phyloP scores from a whole-genome alignment of 805 yeast genomes.

The Candida silvatica region DNA sequence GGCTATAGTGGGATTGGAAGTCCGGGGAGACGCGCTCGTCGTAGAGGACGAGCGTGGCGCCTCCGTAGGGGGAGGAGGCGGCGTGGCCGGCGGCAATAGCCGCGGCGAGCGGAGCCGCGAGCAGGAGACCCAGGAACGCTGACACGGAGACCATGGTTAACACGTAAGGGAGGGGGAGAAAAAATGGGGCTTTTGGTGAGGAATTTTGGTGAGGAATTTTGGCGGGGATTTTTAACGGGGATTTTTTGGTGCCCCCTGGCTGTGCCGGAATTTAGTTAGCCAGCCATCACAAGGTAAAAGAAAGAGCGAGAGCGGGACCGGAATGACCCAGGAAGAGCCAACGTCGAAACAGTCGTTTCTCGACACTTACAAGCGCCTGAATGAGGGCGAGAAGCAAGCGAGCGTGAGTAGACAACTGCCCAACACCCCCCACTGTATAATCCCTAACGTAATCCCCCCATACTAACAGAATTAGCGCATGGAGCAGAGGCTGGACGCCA shows the following conservation, averaged over 20 bases:
- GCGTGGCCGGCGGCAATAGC: conserved; percentile 4
- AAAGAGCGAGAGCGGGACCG: background rate
- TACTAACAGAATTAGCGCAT: conserved; percentile 17
- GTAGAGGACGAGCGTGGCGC: conserved; percentile 16
- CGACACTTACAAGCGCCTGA: conserved; percentile 50
- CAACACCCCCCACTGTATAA: too few species aligned
- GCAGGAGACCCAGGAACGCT: too few species aligned
- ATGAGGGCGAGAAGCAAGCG: conserved; percentile 63
- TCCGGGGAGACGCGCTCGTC: conserved; percentile 11
- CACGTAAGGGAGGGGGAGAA: too few species aligned
- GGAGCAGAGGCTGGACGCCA: conserved; percentile 54
- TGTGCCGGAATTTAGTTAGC: too few species aligned
- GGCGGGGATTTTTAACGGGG: too few species aligned
- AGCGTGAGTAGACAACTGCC: conserved; percentile 25
- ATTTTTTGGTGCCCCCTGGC: too few species aligned
- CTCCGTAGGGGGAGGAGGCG: conserved; percentile 10
- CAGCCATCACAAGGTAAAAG: too few species aligned
- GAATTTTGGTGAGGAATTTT: too few species aligned
- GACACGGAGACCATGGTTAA: background rate
- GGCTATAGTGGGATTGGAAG: conserved; percentile 15
- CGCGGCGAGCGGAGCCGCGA: too few species aligned
- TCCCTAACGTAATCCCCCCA: background rate
- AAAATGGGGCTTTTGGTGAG: too few species aligned
- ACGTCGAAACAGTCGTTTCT: conserved; percentile 27
- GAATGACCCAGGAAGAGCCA: background rate